These are phyloP conservation scores for Dipteronia dyeriana DNA, from an alignment of 345 rosid species.

Conservation along the genomic window DNA sequence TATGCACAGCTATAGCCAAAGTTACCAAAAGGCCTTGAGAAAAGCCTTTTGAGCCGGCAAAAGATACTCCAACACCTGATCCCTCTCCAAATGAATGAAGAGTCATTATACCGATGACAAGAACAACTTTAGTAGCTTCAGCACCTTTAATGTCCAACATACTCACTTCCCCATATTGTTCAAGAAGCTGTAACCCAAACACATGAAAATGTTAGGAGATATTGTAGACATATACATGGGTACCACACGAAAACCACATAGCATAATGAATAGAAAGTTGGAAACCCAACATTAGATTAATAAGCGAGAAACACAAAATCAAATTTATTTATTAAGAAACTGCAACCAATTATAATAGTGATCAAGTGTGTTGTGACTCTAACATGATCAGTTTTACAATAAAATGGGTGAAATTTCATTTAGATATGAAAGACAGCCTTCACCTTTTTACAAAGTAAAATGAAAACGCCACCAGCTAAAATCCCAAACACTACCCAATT, in stretches of 20 bases:
- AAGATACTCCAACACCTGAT: conserved; percentile 99
- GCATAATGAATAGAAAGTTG: not conserved
- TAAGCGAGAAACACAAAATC: not conserved
- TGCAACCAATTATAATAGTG: not conserved
- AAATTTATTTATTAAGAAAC: not conserved
- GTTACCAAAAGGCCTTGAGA: conserved; percentile 97
- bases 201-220: conserved; percentile 5
- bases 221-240: not conserved
- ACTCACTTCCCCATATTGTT: conserved; percentile 94
- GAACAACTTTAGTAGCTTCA: conserved; percentile 92
- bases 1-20: conserved; percentile 97
- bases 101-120: conserved; percentile 96
- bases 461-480: conserved; percentile 84
- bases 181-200: conserved; percentile 70
- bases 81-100: conserved; percentile 99
- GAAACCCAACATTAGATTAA: conserved; percentile 1
- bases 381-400: not conserved
- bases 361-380: not conserved
- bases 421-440: conserved; percentile 15
- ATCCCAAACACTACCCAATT: conserved; percentile 90
- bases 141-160: conserved; percentile 99
- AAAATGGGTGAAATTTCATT: not conserved
- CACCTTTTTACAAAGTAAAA: conserved; percentile 95
- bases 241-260: not conserved
- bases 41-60: conserved; percentile 97